Evolutionary conservation across 2,329 filamentous ascomycete genomes (phyloP).

Genomic region (Claviceps monticola): DNA sequence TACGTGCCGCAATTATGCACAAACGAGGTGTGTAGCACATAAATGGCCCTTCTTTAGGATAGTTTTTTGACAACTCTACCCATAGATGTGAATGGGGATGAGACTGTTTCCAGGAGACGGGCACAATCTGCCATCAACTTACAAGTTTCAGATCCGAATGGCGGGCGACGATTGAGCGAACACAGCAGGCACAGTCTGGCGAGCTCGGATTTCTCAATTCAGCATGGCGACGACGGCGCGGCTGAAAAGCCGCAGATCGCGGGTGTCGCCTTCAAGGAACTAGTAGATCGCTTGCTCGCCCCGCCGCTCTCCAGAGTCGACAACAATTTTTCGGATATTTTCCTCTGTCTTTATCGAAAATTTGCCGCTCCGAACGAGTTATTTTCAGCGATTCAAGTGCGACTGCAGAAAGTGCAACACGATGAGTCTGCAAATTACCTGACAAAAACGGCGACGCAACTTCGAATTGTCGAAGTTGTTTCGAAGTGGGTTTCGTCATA

Average conservation of each 20-base stretch:
- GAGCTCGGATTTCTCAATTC: slow-evolving; percentile 56
- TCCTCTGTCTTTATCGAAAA: slow-evolving; percentile 85
- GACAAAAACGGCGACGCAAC: slow-evolving; percentile 64
- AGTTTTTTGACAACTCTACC: background rate
- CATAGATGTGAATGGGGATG: slow-evolving; percentile 26
- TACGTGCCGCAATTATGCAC: slow-evolving; percentile 55
- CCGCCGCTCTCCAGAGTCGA: slow-evolving; percentile 78
- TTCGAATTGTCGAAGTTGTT: slow-evolving; percentile 70
- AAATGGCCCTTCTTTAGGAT: background rate
- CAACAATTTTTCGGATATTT: slow-evolving; percentile 74
- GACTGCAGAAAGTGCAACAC: slow-evolving; percentile 57
- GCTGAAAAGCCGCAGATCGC: slow-evolving; percentile 34
- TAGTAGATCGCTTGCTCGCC: slow-evolving; percentile 76
- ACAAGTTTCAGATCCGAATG: slow-evolving; percentile 37
- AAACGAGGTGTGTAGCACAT: slow-evolving; percentile 47
- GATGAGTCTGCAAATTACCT: slow-evolving; percentile 56
- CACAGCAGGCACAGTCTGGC: slow-evolving; percentile 55
- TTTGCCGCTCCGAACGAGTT: slow-evolving; percentile 74
- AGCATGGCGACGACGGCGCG: slow-evolving; percentile 50
- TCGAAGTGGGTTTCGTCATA: slow-evolving; percentile 84
- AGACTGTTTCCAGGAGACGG: slow-evolving; percentile 35
- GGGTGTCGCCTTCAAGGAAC: slow-evolving; percentile 50
- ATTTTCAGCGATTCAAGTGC: slow-evolving; percentile 62
- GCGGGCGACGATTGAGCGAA: slow-evolving; percentile 40
- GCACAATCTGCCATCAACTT: slow-evolving; percentile 49